phyloP scores from a whole-genome alignment of 129 eudicot genomes.

The Flaveria trinervia region DNA sequence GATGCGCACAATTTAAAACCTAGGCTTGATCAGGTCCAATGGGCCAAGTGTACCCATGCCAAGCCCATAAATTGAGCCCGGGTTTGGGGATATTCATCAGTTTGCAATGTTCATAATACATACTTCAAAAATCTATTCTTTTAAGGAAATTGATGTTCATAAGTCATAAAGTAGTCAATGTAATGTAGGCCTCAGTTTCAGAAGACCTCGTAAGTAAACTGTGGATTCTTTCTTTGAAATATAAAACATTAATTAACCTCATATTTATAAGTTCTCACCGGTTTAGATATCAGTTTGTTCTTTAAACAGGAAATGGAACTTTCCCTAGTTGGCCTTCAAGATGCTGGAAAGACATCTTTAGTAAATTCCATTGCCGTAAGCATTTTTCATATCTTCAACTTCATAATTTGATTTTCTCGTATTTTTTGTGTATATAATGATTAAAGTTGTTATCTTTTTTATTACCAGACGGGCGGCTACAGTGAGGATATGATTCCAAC shows the following conservation, averaged over 20 bases:
- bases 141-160: not conserved
- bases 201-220: not conserved
- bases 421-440: not conserved
- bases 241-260: not conserved
- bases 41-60: too few relatives aligned
- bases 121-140: not conserved
- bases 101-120: not conserved
- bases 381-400: not conserved
- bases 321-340: constrained; percentile 92
- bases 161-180: not conserved
- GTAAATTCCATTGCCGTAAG: constrained; percentile 87
- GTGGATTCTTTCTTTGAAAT: not conserved
- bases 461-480: constrained; percentile 79
- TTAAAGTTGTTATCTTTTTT: constrained; percentile 2
- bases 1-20: too few relatives aligned
- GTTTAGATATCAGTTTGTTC: constrained; percentile 61
- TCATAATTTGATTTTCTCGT: not conserved
- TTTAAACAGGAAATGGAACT: constrained; percentile 98
- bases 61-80: too few relatives aligned
- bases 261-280: constrained; percentile 30
- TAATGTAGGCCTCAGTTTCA: not conserved
- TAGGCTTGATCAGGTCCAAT: too few relatives aligned
- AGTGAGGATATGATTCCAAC: constrained; percentile 98
- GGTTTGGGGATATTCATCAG: not conserved
- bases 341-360: constrained; percentile 98